Evolutionary conservation across 208 protist genomes (phyloP), one percentile per base, ranked within the genome.

Genomic region (Crithidia expoeki): DNA sequence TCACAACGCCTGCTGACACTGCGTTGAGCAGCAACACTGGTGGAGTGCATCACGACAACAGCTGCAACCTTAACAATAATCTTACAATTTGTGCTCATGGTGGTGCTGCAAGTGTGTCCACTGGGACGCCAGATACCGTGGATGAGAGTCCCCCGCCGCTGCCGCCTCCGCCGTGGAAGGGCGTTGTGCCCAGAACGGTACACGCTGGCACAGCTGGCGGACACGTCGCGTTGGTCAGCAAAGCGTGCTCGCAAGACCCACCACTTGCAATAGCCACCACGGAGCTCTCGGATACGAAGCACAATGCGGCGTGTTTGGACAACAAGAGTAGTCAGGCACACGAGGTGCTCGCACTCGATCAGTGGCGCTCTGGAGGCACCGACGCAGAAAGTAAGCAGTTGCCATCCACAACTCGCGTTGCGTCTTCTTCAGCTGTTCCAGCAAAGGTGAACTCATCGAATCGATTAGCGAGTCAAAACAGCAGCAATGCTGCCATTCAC

Each of bases 121-220:
- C 42, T 6, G 7, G 38, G 7, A 32, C 14, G 23, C 17, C 19
- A 21, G 19, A 28, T 3, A 14, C 17, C 5, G 17, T 34, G 27
- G 51, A 59, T 33, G 61, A 63, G 36, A 69, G 60, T 32, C 70
- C 55, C 9, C 70, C 70, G 2, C 70, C 70, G 23, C 63, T 76
- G 36, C 70, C 70, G 6, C 62, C 53, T 16, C 62, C 70, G 1
- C 62, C 62, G 16, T 38, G 53, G 46, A 12, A 21, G 57, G 21
- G 6, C 16, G 40, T 42, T 25, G 19, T 42, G 28, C 9, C 53
- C 4, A 33, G n/a, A 25, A 23, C 21, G 11, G 32, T 23, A 32
- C 44, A 34, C 17, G 12, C 38, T 1, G 6, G 21, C 25, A 5
- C 38, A 34, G 25, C n/a, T 17, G 33, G 34, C 5, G 40, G 21